Conservation (phyloP, 2,329 filamentous ascomycete species). For the Pyrenophora teres region DNA sequence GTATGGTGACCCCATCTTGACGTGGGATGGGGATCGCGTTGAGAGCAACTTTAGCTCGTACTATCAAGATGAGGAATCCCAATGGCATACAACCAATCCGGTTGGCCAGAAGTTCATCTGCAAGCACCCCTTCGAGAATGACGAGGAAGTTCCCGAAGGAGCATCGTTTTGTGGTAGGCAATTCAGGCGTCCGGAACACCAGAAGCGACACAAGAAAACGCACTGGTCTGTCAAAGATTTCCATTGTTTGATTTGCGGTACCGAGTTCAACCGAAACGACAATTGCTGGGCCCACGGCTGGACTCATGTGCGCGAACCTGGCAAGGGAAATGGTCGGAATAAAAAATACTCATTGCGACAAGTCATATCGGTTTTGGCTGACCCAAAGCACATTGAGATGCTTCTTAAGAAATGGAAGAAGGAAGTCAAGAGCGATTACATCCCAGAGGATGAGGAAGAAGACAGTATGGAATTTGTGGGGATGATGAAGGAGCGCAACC, state of each 20-base stretch:
- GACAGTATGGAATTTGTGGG: constrained; percentile 1
- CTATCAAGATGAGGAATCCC: too few relatives aligned
- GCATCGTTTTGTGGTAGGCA: constrained; percentile 12
- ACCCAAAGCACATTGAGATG: constrained; percentile 38
- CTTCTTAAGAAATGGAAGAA: constrained; percentile 31
- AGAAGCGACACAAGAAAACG: constrained; percentile 12
- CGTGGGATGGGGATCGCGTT: background rate
- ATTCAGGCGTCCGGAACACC: constrained; percentile 40
- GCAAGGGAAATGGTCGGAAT: constrained; percentile 34
- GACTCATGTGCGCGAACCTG: constrained; percentile 35
- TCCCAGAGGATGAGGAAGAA: constrained; percentile 18
- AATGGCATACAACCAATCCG: background rate
- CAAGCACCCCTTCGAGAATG: constrained; percentile 2
- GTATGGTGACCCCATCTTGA: background rate
- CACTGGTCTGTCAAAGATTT: background rate
- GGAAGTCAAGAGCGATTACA: constrained; percentile 19
- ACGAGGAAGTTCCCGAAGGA: constrained; percentile 1
- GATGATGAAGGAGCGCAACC: background rate
- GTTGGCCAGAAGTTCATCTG: constrained; percentile 3
- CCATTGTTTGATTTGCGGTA: constrained; percentile 32
- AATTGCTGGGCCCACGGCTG: constrained; percentile 43
- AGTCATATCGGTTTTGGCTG: constrained; percentile 30
- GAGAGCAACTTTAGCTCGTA: constrained; percentile 8
- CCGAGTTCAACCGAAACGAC: constrained; percentile 40
- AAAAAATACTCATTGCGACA: constrained; percentile 27